Base-by-base conservation (phyloP, 2,329 filamentous ascomycete genomes). In the Rosellinia necatrix region DNA sequence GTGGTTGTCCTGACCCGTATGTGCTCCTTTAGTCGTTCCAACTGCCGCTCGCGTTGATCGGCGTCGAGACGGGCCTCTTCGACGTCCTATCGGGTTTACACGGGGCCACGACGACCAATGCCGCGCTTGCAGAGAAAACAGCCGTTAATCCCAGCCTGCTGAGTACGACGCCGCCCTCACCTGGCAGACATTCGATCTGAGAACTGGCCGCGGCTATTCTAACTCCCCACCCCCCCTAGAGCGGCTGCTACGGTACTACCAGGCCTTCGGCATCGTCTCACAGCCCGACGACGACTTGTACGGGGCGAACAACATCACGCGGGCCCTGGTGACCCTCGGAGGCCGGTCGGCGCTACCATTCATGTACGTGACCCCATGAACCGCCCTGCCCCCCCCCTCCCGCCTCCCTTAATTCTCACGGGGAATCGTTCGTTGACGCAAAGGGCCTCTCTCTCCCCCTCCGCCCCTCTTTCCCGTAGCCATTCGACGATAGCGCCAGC, bases 191-290 rank as follows among this genome's bases (percentile, higher is more conserved):
- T 21, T 17, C 10, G 8, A 12, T 24, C 13, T 10, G 10, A 10
- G 3, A 5, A 15, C 17, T 5, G 12, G 8, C 19, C 3, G 2
- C 3, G 5, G 2, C 10, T 2, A 1, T 6, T 25, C 15, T 53
- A 19, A 47, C 21, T 32, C 12, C 19, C 3, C n/a, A n/a, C 3
- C 6, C 5, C 13, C 17, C 7, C 4, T 32, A 67, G 65, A 57
- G 29, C 46, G 64, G 8, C 49, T 67, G 6, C 25, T 67, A 10
- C 58, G 65, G 10, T 67, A 64, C 22, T 66, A 66, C 40, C 64
- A 67, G 19, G 61, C 64, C 3, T 53, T 60, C 22, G 63, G 59
- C 2, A 63, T 67, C 27, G 29, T 66, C 8, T 56, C 56, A 5
- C 64, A 66, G n/a, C 48, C 42, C 1, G 48, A 22, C 10, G 49